Base-by-base conservation (phyloP, 192 early-diverging fungal genomes). In the Umbelopsis ramanniana region DNA sequence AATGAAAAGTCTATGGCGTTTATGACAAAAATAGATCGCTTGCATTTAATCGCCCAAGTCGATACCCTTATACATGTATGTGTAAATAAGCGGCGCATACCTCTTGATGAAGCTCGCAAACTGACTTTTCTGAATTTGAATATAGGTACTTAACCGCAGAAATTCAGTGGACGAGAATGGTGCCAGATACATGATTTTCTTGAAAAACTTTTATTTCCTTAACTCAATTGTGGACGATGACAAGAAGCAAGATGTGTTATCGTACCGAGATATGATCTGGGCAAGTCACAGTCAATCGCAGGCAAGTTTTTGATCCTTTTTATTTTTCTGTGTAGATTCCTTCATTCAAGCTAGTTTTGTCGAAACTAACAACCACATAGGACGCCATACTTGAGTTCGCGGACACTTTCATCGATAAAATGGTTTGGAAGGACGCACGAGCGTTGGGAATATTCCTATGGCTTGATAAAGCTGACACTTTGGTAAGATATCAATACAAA, bases 281-380 rank as follows among this genome's bases (percentile, higher is more conserved):
- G 97, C 92, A 5, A 85, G 90, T 38, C 93, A 93, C 74, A 95
- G 93, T 81, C 91, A 94, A 70, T 97, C 96, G 8, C 96, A 98
- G 83, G 92, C 89, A 81, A 70, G 46, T 14, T 45, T 17, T 45
- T 26, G 1, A 22, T 1, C 0, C 10, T 11, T 15, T 3, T 22
- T 6, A 43, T 12, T 52, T 5, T 14, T 23, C 33, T 24, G 43
- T 66, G n/a, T 73, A 24, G n/a, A 38, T 23, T 76, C 3, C 40
- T 43, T 11, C 6, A 43, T 43, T 43, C 40, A 43, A 43, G 77
- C 15, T 50, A 8, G 75, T 88, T 87, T 89, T 93, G 84, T 78
- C 83, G 4, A 69, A 93, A 43, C 40, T 43, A 43, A 43, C 40
- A 43, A 11, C 11, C 40, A 43, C 5, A 70, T 95, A 4, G 90